Conservation (phyloP, 371 early-diverging fungal species). For the Rhizopus sp. region DNA sequence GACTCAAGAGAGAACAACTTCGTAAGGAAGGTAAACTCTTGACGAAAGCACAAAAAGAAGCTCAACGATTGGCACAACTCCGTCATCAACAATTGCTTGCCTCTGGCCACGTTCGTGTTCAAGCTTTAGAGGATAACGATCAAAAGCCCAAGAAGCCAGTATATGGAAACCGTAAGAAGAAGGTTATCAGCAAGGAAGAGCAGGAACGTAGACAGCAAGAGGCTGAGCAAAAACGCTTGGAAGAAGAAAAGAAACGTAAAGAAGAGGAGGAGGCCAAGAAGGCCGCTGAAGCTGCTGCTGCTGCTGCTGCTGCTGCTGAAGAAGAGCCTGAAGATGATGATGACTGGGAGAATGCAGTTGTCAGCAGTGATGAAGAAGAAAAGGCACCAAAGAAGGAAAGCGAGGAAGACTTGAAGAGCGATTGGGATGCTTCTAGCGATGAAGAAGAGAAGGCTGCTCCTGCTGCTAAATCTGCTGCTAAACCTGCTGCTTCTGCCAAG, state of each 20-base stretch:
- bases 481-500: conserved; percentile 27
- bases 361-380: conserved; percentile 42
- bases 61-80: conserved; percentile 71
- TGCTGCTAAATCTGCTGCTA: too few species aligned
- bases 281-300: conserved; percentile 44
- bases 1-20: conserved; percentile 83
- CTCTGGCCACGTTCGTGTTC: conserved; percentile 76
- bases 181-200: conserved; percentile 48
- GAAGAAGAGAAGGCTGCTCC: conserved; percentile 35
- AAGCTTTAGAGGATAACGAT: conserved; percentile 63
- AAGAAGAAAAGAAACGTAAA: conserved; percentile 50
- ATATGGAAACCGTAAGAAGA: conserved; percentile 57
- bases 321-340: conserved; percentile 45
- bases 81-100: conserved; percentile 80
- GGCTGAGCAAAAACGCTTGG: conserved; percentile 44
- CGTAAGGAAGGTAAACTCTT: conserved; percentile 90
- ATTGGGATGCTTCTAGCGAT: conserved; percentile 65
- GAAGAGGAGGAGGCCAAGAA: conserved; percentile 48
- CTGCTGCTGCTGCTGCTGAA: conserved; percentile 32
- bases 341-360: conserved; percentile 58
- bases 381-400: conserved; percentile 29
- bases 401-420: conserved; percentile 55
- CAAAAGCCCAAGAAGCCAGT: conserved; percentile 49
- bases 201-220: conserved; percentile 38
- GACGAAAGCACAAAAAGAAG: conserved; percentile 93